These are phyloP conservation scores for Fagopyrum homotropicum DNA, from an alignment of 148 eudicot genomes.

Conservation along the genomic window DNA sequence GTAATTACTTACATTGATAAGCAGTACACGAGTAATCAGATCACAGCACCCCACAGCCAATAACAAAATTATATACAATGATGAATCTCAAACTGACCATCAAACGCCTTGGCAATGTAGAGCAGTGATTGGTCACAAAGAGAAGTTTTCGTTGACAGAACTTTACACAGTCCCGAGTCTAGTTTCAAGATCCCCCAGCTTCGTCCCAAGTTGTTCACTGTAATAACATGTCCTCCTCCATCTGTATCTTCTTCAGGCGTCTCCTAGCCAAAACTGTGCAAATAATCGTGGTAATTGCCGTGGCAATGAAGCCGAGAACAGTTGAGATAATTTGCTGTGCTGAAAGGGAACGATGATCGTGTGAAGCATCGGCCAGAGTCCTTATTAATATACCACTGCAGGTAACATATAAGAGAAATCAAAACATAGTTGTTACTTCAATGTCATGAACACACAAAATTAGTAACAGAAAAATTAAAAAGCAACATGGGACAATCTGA, in stretches of 20 bases:
- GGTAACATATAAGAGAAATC: neutral
- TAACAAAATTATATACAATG: slow-evolving; percentile 3
- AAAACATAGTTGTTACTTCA: neutral
- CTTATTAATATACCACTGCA: slow-evolving; percentile 15
- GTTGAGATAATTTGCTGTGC: slow-evolving; percentile 8
- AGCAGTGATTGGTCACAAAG: neutral
- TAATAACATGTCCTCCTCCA: slow-evolving; percentile 12
- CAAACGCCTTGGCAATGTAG: neutral
- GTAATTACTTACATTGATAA: slow-evolving; percentile 4
- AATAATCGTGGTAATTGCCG: slow-evolving; percentile 10
- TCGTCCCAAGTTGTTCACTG: slow-evolving; percentile 3
- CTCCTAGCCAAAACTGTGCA: slow-evolving; percentile 11
- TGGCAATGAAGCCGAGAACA: neutral
- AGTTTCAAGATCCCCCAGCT: neutral
- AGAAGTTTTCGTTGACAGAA: neutral
- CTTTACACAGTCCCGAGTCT: neutral
- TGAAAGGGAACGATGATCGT: slow-evolving; percentile 10
- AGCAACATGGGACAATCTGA: neutral
- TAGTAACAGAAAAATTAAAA: neutral
- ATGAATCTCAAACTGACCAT: neutral
- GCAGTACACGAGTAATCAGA: neutral
- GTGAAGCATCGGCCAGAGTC: slow-evolving; percentile 12
- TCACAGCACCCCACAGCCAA: neutral
- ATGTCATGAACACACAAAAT: neutral
- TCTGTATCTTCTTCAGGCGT: slow-evolving; percentile 15